Evolutionary conservation across 1,284 basidiomycete species (phyloP).

Genomic region (Singerocomus inundabilis): DNA sequence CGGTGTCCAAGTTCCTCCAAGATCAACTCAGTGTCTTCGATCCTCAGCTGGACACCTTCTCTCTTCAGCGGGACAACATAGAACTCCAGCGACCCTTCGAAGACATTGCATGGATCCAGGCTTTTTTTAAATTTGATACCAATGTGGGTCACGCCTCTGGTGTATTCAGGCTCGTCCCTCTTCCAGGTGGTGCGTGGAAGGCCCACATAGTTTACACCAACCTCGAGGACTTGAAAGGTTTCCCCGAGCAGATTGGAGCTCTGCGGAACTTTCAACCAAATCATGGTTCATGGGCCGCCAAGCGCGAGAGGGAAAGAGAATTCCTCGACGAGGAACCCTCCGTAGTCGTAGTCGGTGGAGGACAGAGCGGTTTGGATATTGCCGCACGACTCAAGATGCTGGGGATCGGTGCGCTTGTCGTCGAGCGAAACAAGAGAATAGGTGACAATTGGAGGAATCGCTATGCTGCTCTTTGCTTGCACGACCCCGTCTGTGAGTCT

Average conservation of each 20-base stretch:
- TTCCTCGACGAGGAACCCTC: slow-evolving; percentile 33
- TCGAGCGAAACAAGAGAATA: slow-evolving; percentile 33
- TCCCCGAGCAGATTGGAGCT: slow-evolving; percentile 35
- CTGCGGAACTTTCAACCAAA: slow-evolving; percentile 40
- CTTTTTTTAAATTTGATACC: slow-evolving; percentile 53
- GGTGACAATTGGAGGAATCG: slow-evolving; percentile 31
- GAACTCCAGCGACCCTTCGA: slow-evolving; percentile 43
- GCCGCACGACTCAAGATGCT: slow-evolving; percentile 47
- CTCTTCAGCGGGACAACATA: slow-evolving; percentile 18
- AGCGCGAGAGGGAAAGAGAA: slow-evolving; percentile 40
- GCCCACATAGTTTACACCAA: slow-evolving; percentile 39
- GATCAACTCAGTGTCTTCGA: slow-evolving; percentile 43
- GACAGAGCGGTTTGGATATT: slow-evolving; percentile 37
- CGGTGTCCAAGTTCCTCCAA: slow-evolving; percentile 43
- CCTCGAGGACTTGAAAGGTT: slow-evolving; percentile 45
- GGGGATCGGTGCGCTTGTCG: slow-evolving; percentile 34
- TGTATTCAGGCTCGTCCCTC: slow-evolving; percentile 52
- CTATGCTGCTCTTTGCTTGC: slow-evolving; percentile 29
- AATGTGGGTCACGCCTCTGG: slow-evolving; percentile 45
- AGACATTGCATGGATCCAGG: slow-evolving; percentile 54
- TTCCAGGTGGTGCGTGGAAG: slow-evolving; percentile 45
- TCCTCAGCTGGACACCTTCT: slow-evolving; percentile 19
- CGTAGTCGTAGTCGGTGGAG: slow-evolving; percentile 42
- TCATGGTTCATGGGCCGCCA: slow-evolving; percentile 39
- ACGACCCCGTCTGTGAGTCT: slow-evolving; percentile 30